These are phyloP conservation scores for Ehretia macrophylla DNA, from an alignment of 257 asterid genomes.

Conservation along the genomic window DNA sequence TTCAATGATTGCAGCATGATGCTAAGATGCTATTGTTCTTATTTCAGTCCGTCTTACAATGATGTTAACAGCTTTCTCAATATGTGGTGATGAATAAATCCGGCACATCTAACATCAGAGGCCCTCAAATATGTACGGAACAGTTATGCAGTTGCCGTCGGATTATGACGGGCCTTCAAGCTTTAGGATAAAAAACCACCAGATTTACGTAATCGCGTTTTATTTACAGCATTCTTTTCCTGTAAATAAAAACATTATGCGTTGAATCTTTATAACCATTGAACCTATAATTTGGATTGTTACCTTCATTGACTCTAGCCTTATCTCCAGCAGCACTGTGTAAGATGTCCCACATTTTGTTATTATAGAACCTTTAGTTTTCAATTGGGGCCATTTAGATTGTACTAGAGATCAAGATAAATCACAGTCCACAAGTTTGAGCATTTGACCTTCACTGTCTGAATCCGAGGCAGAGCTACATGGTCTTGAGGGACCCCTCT, in stretches of 20 bases:
- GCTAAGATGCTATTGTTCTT: slow-evolving; percentile 7
- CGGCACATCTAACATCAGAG: neutral
- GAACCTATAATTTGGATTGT: neutral
- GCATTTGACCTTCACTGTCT: slow-evolving; percentile 7
- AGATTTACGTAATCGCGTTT: neutral
- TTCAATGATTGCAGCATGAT: slow-evolving; percentile 10
- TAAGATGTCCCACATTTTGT: slow-evolving; percentile 17
- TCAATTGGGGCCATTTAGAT: slow-evolving; percentile 15
- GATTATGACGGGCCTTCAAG: neutral
- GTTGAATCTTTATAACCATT: too few species aligned
- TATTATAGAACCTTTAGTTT: slow-evolving; percentile 15
- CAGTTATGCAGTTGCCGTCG: slow-evolving; percentile 1
- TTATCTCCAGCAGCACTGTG: slow-evolving; percentile 16
- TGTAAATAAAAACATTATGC: too few species aligned
- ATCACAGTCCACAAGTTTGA: slow-evolving; percentile 21
- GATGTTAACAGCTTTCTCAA: slow-evolving; percentile 22
- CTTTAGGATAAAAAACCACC: too few species aligned
- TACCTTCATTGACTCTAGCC: neutral
- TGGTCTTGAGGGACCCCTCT: too few species aligned
- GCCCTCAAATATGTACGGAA: slow-evolving; percentile 11
- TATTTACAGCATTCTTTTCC: neutral
- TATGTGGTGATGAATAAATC: slow-evolving; percentile 24
- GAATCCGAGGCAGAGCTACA: too few species aligned
- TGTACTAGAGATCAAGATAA: slow-evolving; percentile 13
- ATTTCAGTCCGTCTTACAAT: slow-evolving; percentile 9